These are phyloP conservation scores for Trypanosoma lewisi DNA, from an alignment of 208 protist genomes.

Conservation along the genomic window DNA sequence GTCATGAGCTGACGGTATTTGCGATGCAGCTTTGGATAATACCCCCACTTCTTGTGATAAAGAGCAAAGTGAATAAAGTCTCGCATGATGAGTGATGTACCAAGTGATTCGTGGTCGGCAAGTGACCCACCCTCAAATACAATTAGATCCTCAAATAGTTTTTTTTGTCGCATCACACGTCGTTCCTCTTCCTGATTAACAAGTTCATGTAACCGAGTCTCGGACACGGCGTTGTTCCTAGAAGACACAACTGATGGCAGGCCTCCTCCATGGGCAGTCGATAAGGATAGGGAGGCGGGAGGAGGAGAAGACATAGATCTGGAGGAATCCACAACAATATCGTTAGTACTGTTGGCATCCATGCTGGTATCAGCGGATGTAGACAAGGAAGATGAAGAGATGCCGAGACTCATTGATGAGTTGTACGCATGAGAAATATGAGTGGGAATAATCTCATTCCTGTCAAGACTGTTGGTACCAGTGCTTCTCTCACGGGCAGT, in stretches of 20 bases:
- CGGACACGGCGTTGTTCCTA: slow-evolving; percentile 42
- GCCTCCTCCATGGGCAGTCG: background rate
- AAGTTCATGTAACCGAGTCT: slow-evolving; percentile 43
- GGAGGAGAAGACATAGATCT: background rate
- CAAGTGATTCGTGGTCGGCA: slow-evolving; percentile 64
- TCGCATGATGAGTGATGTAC: slow-evolving; percentile 70
- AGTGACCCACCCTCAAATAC: slow-evolving; percentile 86
- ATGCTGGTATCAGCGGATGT: background rate
- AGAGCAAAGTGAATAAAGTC: slow-evolving; percentile 88
- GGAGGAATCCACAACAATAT: background rate
- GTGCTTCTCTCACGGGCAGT: background rate
- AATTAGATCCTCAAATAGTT: slow-evolving; percentile 78
- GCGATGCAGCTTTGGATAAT: slow-evolving; percentile 84
- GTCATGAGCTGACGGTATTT: slow-evolving; percentile 87
- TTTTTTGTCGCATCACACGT: slow-evolving; percentile 61
- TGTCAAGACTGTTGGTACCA: background rate
- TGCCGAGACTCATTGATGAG: background rate
- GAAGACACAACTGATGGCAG: slow-evolving; percentile 56
- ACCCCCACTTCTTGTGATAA: slow-evolving; percentile 86
- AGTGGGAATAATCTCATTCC: background rate
- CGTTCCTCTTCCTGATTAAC: slow-evolving; percentile 50
- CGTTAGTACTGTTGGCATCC: background rate
- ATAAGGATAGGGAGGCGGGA: background rate
- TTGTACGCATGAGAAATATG: background rate
- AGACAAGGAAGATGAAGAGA: background rate